These are phyloP conservation scores for Starmera stellimalicola DNA, from an alignment of 1,139 yeast genomes.

Conservation along the genomic window DNA sequence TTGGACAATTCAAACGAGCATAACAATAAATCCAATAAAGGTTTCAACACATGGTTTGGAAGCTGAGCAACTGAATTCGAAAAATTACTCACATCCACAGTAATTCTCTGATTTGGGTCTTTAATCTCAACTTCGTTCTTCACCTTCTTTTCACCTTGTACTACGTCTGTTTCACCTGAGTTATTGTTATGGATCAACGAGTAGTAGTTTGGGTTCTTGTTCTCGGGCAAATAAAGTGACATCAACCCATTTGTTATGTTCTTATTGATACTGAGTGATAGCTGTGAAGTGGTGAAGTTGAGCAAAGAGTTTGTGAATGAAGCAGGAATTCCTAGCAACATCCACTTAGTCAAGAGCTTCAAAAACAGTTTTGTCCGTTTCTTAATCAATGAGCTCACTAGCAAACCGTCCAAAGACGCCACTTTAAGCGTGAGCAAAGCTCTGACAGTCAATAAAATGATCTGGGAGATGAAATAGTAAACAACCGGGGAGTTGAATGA, in stretches of 20 bases:
- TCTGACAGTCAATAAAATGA: conserved; percentile 52
- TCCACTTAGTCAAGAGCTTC: conserved; percentile 63
- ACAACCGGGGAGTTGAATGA: conserved; percentile 26
- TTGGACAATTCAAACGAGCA: conserved; percentile 79
- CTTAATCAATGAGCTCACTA: conserved; percentile 76
- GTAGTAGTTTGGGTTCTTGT: conserved; percentile 40
- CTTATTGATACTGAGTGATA: conserved; percentile 57
- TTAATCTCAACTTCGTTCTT: conserved; percentile 37
- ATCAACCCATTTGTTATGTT: conserved; percentile 58
- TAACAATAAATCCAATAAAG: conserved; percentile 68
- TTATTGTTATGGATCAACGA: conserved; percentile 48
- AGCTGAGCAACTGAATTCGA: conserved; percentile 63
- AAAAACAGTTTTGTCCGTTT: conserved; percentile 60
- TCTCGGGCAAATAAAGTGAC: conserved; percentile 52
- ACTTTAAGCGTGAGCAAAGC: conserved; percentile 75
- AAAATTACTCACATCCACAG: conserved; percentile 71
- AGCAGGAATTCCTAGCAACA: conserved; percentile 82
- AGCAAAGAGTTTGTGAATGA: conserved; percentile 69
- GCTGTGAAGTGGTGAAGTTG: conserved; percentile 58
- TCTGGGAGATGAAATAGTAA: conserved; percentile 42
- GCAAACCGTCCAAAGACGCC: conserved; percentile 77
- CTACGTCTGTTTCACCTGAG: no score
- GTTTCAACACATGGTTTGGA: conserved; percentile 84
- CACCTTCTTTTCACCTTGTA: no score
- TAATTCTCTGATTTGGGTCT: conserved; percentile 78